phyloP scores from a whole-genome alignment of 805 yeast genomes.

The Clavispora fructus region DNA sequence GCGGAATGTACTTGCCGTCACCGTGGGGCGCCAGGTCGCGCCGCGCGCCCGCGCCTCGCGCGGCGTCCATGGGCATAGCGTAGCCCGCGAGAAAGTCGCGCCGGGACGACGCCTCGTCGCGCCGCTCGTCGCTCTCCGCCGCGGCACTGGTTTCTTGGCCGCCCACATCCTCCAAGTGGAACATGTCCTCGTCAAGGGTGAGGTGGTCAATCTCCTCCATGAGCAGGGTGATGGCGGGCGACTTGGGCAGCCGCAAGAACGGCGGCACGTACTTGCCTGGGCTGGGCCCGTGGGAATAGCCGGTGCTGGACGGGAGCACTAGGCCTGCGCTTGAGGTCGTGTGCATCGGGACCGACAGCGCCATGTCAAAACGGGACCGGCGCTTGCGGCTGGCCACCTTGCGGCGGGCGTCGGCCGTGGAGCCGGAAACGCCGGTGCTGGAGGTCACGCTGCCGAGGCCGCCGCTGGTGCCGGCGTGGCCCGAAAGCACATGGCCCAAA shows the following conservation, averaged over 20 bases:
- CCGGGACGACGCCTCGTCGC: conserved; percentile 5
- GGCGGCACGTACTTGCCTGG: conserved; percentile 40
- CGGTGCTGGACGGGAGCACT: conserved; percentile 1
- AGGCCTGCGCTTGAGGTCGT: neutral
- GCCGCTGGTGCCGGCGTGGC: neutral
- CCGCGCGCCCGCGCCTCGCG: neutral
- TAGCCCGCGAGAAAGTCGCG: neutral
- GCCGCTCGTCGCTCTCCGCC: neutral
- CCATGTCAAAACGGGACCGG: neutral
- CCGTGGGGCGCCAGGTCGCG: neutral
- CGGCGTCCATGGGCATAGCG: neutral
- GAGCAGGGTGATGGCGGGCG: conserved; percentile 30
- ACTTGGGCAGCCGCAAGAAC: conserved; percentile 36
- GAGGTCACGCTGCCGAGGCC: neutral
- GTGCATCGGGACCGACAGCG: neutral
- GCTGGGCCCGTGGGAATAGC: conserved; percentile 1
- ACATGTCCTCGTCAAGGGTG: conserved; percentile 33
- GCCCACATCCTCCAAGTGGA: conserved; percentile 38
- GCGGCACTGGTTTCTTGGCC: conserved; percentile 1
- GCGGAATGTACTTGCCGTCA: conserved; percentile 63
- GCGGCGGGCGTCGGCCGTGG: neutral
- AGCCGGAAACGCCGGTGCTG: neutral
- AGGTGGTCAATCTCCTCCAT: conserved; percentile 34
- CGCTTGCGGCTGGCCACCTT: neutral
- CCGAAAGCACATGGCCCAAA: neutral